Evolutionary conservation across 2,329 filamentous ascomycete genomes (phyloP).

Genomic region (Malbranchea zuffiana): DNA sequence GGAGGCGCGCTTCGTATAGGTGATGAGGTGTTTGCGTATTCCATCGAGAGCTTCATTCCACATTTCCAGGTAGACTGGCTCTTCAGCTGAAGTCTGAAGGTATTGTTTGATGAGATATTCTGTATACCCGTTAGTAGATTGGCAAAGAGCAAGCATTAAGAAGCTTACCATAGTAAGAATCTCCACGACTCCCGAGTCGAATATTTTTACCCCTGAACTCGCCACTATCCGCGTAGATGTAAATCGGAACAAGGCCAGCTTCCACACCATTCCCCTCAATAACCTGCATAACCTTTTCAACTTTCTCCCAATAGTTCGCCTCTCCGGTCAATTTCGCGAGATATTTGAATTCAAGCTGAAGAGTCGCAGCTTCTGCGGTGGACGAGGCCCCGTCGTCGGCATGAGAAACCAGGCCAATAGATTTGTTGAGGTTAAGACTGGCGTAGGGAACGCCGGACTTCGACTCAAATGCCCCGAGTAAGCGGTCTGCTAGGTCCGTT

Average conservation of each 20-base stretch:
- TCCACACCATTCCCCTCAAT: constrained; percentile 69
- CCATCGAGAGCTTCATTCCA: constrained; percentile 80
- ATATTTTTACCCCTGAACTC: constrained; percentile 76
- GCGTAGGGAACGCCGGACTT: constrained; percentile 78
- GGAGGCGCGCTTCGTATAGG: constrained; percentile 68
- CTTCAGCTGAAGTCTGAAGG: constrained; percentile 78
- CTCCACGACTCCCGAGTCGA: constrained; percentile 81
- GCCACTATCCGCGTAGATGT: constrained; percentile 67
- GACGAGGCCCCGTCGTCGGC: constrained; percentile 79
- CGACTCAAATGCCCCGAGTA: constrained; percentile 80
- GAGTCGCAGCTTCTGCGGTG: constrained; percentile 80
- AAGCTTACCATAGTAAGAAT: constrained; percentile 73
- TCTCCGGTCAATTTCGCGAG: constrained; percentile 90
- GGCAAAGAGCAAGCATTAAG: not conserved
- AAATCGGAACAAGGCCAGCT: constrained; percentile 86
- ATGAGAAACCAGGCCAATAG: constrained; percentile 67
- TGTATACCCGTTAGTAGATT: constrained; percentile 17
- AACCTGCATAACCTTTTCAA: constrained; percentile 82
- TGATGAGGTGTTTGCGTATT: constrained; percentile 82
- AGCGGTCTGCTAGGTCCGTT: constrained; percentile 76
- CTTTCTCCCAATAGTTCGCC: constrained; percentile 80
- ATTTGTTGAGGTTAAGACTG: constrained; percentile 74
- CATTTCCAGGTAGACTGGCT: constrained; percentile 79
- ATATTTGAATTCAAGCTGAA: constrained; percentile 97
- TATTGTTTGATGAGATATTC: constrained; percentile 99